A percentile compares a stretch with the other conserved stretches of the same genome.
These are phyloP conservation scores for Cytospora piceae DNA, from an alignment of 2,329 filamentous ascomycete genomes.

Conservation along the genomic window DNA sequence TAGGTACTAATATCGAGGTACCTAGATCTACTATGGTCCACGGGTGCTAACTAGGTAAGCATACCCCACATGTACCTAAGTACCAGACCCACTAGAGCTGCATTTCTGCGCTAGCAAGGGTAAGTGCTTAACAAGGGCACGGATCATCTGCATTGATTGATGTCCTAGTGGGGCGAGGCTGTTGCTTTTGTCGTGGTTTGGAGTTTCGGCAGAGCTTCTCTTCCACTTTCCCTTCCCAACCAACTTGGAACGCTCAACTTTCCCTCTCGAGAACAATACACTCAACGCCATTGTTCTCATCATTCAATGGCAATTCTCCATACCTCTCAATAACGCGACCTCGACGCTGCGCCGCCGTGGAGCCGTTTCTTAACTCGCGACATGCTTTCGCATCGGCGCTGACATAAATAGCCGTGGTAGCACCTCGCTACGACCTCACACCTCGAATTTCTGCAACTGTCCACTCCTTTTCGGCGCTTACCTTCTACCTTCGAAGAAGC, in stretches of 20 bases:
- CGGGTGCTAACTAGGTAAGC: not conserved
- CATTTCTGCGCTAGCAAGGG: not conserved
- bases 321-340: not conserved
- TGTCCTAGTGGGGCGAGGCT: not conserved
- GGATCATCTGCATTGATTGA: not conserved
- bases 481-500: not conserved
- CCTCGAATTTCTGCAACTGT: not conserved
- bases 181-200: not conserved
- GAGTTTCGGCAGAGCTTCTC: not conserved
- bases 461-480: not conserved
- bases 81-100: not conserved
- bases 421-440: constrained; percentile 24
- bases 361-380: constrained; percentile 16
- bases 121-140: not conserved
- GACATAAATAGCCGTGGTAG: constrained; percentile 23
- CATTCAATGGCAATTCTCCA: not conserved
- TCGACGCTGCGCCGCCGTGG: constrained; percentile 13
- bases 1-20: too few species aligned
- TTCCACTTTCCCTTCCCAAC: not conserved
- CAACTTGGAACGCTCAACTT: not conserved
- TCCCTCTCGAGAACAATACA: not conserved
- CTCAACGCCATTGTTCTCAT: not conserved
- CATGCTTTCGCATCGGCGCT: constrained; percentile 23
- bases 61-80: not conserved
- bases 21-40: not conserved